Evolutionary conservation across 768 basidiomycete genomes (phyloP).

Genomic region (Nidula microcarpa): DNA sequence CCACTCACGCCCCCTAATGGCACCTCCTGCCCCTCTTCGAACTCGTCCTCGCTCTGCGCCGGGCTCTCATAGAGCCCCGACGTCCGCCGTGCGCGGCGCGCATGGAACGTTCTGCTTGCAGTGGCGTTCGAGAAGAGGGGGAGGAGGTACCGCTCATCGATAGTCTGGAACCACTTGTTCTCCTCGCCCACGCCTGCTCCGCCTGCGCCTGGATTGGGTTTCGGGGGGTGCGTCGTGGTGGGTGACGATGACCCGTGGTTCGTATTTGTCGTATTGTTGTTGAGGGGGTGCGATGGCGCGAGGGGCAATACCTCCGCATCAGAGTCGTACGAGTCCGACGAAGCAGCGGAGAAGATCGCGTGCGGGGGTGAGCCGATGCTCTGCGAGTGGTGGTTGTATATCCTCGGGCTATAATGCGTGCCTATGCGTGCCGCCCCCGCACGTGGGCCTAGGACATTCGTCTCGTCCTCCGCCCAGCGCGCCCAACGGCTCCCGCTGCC

Average conservation of each 20-base stretch:
- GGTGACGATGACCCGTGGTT: conserved; percentile 9
- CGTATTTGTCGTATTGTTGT: background rate
- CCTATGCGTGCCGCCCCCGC: conserved; percentile 41
- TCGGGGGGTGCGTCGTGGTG: conserved; percentile 13
- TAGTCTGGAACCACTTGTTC: conserved; percentile 91
- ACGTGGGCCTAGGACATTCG: background rate
- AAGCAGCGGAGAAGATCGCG: conserved; percentile 62
- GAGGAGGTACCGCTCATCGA: conserved; percentile 92
- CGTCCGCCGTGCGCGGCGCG: conserved; percentile 60
- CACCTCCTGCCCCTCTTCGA: conserved; percentile 35
- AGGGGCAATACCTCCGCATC: conserved; percentile 79
- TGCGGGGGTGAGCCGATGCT: conserved; percentile 15
- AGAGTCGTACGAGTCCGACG: conserved; percentile 76
- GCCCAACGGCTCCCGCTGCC: conserved; percentile 31
- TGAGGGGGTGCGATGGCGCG: conserved; percentile 32
- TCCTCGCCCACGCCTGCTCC: conserved; percentile 50
- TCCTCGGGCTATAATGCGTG: conserved; percentile 41
- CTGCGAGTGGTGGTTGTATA: conserved; percentile 61
- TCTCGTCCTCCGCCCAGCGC: background rate
- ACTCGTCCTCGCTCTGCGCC: conserved; percentile 37
- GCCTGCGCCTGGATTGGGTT: conserved; percentile 11
- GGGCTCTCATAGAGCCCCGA: conserved; percentile 26
- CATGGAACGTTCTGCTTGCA: conserved; percentile 83
- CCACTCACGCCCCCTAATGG: conserved; percentile 25
- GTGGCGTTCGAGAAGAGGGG: conserved; percentile 93